Conservation (phyloP, 2,329 filamentous ascomycete species). For the Colletotrichum gloeosporioides region DNA sequence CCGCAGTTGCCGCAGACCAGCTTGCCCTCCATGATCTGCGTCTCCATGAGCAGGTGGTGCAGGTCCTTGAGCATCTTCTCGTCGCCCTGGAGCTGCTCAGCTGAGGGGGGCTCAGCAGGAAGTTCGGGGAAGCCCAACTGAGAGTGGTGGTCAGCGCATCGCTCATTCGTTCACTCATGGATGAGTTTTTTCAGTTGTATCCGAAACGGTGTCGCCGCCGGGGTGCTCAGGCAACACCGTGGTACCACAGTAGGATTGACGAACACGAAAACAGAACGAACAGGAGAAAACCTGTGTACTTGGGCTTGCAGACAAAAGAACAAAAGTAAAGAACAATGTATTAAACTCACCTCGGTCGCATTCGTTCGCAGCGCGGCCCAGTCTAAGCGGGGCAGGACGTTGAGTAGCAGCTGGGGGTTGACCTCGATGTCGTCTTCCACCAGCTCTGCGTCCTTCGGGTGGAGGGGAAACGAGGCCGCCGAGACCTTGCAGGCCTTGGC, state of each 20-base stretch:
- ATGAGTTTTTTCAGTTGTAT: background rate
- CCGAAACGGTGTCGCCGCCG: background rate
- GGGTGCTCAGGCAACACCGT: background rate
- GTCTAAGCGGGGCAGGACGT: slow-evolving; percentile 86
- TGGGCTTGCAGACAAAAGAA: no score
- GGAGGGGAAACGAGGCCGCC: slow-evolving; percentile 82
- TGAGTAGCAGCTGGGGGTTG: slow-evolving; percentile 80
- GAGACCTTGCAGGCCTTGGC: slow-evolving; percentile 92
- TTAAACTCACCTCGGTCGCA: slow-evolving; percentile 72
- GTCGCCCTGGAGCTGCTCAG: slow-evolving; percentile 66
- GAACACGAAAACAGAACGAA: background rate
- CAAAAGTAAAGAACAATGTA: background rate
- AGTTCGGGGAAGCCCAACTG: slow-evolving; percentile 82
- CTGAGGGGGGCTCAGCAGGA: slow-evolving; percentile 67
- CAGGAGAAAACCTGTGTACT: background rate
- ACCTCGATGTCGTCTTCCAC: slow-evolving; percentile 83
- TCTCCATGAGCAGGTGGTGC: slow-evolving; percentile 85
- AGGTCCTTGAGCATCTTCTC: slow-evolving; percentile 77
- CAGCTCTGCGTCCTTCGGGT: slow-evolving; percentile 90
- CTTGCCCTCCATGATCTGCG: slow-evolving; percentile 86
- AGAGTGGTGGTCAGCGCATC: background rate
- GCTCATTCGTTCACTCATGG: background rate
- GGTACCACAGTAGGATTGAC: background rate
- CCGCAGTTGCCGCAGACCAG: slow-evolving; percentile 90
- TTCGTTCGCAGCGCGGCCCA: slow-evolving; percentile 83